Evolutionary conservation across 2,329 filamentous ascomycete genomes (phyloP), one percentile per base, ranked within the genome.

Genomic region (Xylaria sp.): DNA sequence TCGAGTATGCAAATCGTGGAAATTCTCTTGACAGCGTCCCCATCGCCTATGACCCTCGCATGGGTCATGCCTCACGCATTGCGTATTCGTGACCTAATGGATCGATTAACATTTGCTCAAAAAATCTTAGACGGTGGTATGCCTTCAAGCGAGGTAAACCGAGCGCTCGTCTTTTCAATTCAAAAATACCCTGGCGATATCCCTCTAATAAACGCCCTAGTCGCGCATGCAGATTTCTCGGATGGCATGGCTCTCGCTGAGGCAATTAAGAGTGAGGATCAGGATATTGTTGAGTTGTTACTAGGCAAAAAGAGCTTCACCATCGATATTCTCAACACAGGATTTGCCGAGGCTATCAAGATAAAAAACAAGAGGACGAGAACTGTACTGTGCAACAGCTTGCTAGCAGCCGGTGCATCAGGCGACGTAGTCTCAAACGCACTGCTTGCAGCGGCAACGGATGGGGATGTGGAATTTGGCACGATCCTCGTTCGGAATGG

Each of bases 11-110:
- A 80, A 4, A 76, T 89, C 8, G 82, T 84, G 10, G 85, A 88
- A 51, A 75, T 87, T 25, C 75, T 90, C 2, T 82, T 89, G 56
- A 76, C 77, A 41, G 78, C 71, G 59, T 76, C 68, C 34, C 85
- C 84, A 1, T 84, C 66, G 6, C 78, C 84, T 0, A 75, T 78
- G 2, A 84, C 87, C 0, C 75, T 89, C 18, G 83, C 83, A 1
- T 79, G 79, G 2, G 85, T 86, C 4, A 82, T 89, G 63, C 86
- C 86, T 0, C 83, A 85, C 65, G 85, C 86, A 0, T 78, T 89
- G 9, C 84, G 84, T 12, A 84, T 89, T 15, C 62, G 77, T 0
- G 85, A 88, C 68, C 78, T 82, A 0, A 85, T 84, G 82, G 83
- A 86, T 70, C 84, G 87, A 0, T 76, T 87, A 1, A 79, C 82